A percentile compares a stretch with the other conserved stretches of the same genome.
Evolutionary conservation across 257 asterid genomes (phyloP).

Genomic region (Scutellaria baicalensis): DNA sequence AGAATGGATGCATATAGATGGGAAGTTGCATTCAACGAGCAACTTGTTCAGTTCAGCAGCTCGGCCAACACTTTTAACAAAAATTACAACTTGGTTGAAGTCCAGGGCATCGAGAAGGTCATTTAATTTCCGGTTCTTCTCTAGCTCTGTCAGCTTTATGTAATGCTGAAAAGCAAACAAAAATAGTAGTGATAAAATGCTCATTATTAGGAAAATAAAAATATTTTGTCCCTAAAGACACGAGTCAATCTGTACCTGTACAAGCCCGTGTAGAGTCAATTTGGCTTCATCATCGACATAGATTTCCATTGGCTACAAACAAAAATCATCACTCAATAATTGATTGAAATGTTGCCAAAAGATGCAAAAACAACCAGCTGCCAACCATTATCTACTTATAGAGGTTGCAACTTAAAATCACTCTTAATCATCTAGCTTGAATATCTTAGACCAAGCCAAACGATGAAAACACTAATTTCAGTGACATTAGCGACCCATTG

Average conservation of each 20-base stretch:
- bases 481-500: neutral
- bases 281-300: slow-evolving; percentile 87
- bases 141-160: slow-evolving; percentile 70
- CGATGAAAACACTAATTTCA: neutral
- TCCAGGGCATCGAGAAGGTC: slow-evolving; percentile 84
- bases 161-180: slow-evolving; percentile 45
- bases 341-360: slow-evolving; percentile 16
- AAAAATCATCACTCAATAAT: slow-evolving; percentile 31
- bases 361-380: neutral
- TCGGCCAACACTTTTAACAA: slow-evolving; percentile 61
- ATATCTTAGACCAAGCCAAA: neutral
- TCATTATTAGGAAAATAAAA: neutral
- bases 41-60: slow-evolving; percentile 75
- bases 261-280: slow-evolving; percentile 84
- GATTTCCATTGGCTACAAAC: slow-evolving; percentile 77
- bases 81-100: slow-evolving; percentile 79
- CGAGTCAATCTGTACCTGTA: slow-evolving; percentile 36
- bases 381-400: neutral
- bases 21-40: slow-evolving; percentile 75
- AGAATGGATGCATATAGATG: slow-evolving; percentile 86
- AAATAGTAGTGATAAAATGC: neutral
- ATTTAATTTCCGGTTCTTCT: slow-evolving; percentile 75
- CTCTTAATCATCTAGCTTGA: neutral
- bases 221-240: neutral
- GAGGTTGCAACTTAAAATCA: neutral